Conservation (phyloP, 768 basidiomycete species). For the Saitozyma sp. region DNA sequence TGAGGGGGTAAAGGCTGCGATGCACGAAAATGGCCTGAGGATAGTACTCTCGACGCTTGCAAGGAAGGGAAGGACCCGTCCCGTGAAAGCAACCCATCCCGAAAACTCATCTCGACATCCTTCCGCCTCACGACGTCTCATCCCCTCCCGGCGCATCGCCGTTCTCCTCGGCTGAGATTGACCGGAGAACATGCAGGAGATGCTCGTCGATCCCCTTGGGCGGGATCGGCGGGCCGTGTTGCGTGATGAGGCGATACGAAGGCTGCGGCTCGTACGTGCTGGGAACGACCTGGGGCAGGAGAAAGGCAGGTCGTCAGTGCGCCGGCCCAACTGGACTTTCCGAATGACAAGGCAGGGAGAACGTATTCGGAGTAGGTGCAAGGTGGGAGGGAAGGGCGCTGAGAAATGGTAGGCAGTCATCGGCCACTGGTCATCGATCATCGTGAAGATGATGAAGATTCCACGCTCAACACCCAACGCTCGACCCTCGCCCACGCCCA, state of each 20-base stretch:
- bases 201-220: slow-evolving; percentile 46
- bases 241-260: slow-evolving; percentile 45
- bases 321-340: not conserved
- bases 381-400: not conserved
- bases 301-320: not conserved
- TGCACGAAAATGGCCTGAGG: no score
- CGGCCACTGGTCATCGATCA: not conserved
- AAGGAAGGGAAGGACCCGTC: no score
- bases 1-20: no score
- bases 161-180: not conserved
- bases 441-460: no score
- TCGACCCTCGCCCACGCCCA: not conserved
- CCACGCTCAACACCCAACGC: not conserved
- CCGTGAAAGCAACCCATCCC: no score
- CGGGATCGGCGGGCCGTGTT: slow-evolving; percentile 43
- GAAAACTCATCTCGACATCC: no score
- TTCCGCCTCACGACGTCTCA: slow-evolving; percentile 2
- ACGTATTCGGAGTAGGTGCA: not conserved
- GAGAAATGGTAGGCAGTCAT: not conserved
- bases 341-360: not conserved
- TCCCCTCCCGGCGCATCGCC: slow-evolving; percentile 30
- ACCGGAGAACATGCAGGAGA: slow-evolving; percentile 33
- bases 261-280: slow-evolving; percentile 49
- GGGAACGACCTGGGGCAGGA: slow-evolving; percentile 32
- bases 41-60: no score